phyloP scores from a whole-genome alignment of 73 alveolate genomes.

The Symbiodinium natans region DNA sequence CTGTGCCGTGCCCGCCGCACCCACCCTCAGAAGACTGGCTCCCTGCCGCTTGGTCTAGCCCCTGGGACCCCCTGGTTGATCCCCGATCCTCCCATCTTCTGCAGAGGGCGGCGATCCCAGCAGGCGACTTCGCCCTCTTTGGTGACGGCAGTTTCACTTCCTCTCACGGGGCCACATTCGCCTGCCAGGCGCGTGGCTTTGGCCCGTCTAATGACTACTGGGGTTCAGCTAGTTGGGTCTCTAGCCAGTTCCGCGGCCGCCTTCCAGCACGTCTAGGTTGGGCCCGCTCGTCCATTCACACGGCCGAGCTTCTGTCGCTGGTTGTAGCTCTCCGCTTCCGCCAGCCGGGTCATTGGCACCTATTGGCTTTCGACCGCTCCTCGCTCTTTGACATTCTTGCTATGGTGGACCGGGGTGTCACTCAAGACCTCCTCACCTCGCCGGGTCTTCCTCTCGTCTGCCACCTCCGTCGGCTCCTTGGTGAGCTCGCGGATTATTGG shows the following conservation, averaged over 20 bases:
- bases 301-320: neutral
- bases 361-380: neutral
- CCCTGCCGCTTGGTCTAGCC: neutral
- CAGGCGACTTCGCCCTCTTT: neutral
- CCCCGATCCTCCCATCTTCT: neutral
- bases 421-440: neutral
- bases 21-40: neutral
- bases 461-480: neutral
- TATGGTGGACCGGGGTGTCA: neutral
- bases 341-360: neutral
- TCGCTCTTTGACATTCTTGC: neutral
- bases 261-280: neutral
- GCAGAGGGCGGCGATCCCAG: neutral
- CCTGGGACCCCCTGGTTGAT: neutral
- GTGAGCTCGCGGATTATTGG: neutral
- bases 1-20: neutral
- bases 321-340: neutral
- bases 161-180: neutral
- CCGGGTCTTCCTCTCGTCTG: neutral
- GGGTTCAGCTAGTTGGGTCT: neutral
- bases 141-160: neutral
- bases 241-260: neutral
- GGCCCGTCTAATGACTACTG: neutral
- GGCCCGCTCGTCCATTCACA: neutral
- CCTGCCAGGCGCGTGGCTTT: neutral